phyloP scores from a whole-genome alignment of 768 basidiomycete species.

The Tubosaeta brunneosetosa region DNA sequence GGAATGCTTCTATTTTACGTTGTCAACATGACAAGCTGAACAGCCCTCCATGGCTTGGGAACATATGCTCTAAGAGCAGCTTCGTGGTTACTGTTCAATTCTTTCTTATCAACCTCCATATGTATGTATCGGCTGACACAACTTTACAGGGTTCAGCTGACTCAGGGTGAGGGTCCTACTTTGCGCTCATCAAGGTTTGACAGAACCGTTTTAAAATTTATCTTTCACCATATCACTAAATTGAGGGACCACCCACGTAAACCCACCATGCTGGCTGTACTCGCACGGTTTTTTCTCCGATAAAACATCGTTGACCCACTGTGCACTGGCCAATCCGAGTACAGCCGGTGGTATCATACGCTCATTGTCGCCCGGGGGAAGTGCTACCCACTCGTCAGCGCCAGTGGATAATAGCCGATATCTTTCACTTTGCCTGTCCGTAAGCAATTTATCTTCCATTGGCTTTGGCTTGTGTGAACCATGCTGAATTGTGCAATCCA shows the following conservation, averaged over 20 bases:
- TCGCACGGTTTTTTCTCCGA: conserved; percentile 4
- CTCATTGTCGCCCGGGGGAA: not conserved
- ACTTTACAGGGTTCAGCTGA: conserved; percentile 23
- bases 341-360: not conserved
- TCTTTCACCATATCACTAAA: conserved; percentile 14
- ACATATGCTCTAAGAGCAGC: conserved; percentile 3
- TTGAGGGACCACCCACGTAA: conserved; percentile 21
- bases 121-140: conserved; percentile 19
- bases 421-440: not conserved
- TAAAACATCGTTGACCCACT: conserved; percentile 1
- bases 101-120: conserved; percentile 22
- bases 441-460: not conserved
- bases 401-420: not conserved
- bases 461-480: conserved; percentile 6
- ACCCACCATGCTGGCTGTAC: conserved; percentile 7
- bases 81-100: conserved; percentile 17
- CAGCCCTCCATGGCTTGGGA: conserved; percentile 13
- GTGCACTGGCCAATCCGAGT: conserved; percentile 1
- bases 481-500: not conserved
- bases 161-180: conserved; percentile 10
- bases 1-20: conserved; percentile 13
- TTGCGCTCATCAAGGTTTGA: conserved; percentile 26
- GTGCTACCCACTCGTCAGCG: not conserved
- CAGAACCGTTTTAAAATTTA: conserved; percentile 18
- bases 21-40: conserved; percentile 1